Base-by-base conservation (phyloP, 2,329 filamentous ascomycete genomes). In the Lanzia echinophila region DNA sequence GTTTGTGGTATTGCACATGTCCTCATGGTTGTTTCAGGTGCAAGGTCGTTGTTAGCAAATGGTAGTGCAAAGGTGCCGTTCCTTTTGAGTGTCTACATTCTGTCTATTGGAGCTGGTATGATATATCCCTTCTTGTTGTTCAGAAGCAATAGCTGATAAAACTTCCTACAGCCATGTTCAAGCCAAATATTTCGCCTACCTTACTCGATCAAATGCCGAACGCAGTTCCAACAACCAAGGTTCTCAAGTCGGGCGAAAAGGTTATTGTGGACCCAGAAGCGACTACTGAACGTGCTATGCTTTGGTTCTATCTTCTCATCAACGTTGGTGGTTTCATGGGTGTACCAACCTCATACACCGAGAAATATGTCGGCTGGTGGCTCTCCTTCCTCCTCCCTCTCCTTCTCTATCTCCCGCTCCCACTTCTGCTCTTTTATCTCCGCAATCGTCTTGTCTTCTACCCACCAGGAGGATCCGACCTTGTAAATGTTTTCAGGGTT, bases 261-360 rank as follows among this genome's bases (percentile, higher is more conserved):
- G 79, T 84, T 41, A 79, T 85, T 49, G 72, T 81, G 3, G 81
- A 84, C 57, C 81, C 81, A 0, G 75, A 76, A 53, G 70, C 78
- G 32, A 85, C 82, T 2, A 71, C 79, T 7, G 74, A 78, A 8
- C 73, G 81, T 43, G 59, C 64, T 10, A 62, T 66, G 58, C 54
- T 67, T 15, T 63, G 58, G 69, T 89, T 87, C 67, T 89, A 88
- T 70, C 73, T 86, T 54, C 77, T 84, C 61, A 83, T 88, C 72
- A 88, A 88, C 65, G 64, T 86, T 13, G 86, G 86, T 44, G 79
- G 82, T 31, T 63, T 65, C 55, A 65, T 75, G 47, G 79, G 75
- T 51, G 59, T 73, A 2, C 68, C 70, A 8, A 73, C 70, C 6
- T 64, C 68, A 0, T 75, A 75, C 33, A 59, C 69, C 0, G 73